phyloP scores from a whole-genome alignment of 768 basidiomycete species.

The Amanita polypyramis region DNA sequence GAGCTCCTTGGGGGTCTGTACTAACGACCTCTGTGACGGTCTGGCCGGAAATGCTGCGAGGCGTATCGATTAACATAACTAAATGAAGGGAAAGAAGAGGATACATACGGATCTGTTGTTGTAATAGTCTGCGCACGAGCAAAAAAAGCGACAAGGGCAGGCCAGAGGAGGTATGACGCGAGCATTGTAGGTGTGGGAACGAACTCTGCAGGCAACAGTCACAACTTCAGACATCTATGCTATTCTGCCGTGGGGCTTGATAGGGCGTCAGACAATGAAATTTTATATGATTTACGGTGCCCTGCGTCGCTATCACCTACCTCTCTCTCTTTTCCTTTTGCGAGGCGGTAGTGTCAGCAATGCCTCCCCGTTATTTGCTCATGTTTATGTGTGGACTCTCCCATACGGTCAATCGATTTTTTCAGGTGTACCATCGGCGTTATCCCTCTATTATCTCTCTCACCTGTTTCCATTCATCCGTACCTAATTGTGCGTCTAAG shows the following conservation, averaged over 20 bases:
- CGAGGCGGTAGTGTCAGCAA: too few species aligned
- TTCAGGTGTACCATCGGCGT: constrained; percentile 10
- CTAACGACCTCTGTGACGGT: constrained; percentile 42
- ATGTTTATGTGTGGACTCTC: background rate
- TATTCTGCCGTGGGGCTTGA: too few species aligned
- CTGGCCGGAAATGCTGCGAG: constrained; percentile 25
- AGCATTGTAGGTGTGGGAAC: background rate
- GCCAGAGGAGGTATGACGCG: constrained; percentile 5
- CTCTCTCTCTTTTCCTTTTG: too few species aligned
- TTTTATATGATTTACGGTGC: too few species aligned
- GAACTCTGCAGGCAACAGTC: background rate
- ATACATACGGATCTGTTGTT: constrained; percentile 34
- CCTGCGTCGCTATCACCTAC: too few species aligned
- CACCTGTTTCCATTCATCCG: constrained; percentile 18
- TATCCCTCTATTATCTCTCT: background rate
- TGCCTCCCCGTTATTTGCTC: background rate
- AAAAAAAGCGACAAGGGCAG: constrained; percentile 13
- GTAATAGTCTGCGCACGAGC: constrained; percentile 39
- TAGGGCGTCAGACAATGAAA: too few species aligned
- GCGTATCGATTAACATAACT: background rate
- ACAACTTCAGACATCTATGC: background rate
- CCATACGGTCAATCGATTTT: background rate
- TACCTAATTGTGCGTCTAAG: constrained; percentile 26
- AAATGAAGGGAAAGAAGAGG: background rate
- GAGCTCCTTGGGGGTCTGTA: constrained; percentile 25